Evolutionary conservation across 2,329 filamentous ascomycete species (phyloP), one percentile per base, ranked within the genome.

Genomic region (Fusarium sublunatum): DNA sequence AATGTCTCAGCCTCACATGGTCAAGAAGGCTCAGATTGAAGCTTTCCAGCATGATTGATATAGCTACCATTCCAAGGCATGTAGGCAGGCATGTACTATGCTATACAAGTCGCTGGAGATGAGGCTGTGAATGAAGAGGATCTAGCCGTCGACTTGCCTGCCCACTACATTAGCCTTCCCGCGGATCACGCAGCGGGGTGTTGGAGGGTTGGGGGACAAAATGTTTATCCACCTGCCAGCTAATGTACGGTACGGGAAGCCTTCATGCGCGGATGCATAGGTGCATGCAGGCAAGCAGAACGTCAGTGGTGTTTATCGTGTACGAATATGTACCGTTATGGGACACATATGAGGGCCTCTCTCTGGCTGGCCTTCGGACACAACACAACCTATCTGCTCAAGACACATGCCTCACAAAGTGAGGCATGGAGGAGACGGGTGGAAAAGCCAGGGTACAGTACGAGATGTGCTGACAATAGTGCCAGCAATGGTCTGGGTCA

Each of bases 111-210:
- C 36, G n/a, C 19, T 19, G 19, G 19, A 19, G 43, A 53, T 34
- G 40, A 51, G 39, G 49, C 42, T 53, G 52, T 53, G 54, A 48
- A 62, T 60, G 64, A 67, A 53, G 61, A 67, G 53, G 62, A 68
- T 67, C 65, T 68, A 60, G 49, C 58, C 60, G 52, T 62, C 49
- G 53, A 58, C 56, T 61, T 64, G 53, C 65, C 47, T 64, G 56
- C 68, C 51, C 44, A 51, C 60, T 72, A 72, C 70, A 70, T 73
- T 73, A 73, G 71, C 40, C 71, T 72, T 73, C 72, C 72, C 72
- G 72, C 62, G 60, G 64, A 67, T 61, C 70, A 70, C 53, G 68
- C 67, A 69, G 65, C 56, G 61, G 53, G 67, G 65, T 54, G 57
- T 65, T 51, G 59, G 58, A 67, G 61, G 58, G 52, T 56, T 58